phyloP scores from a whole-genome alignment of 768 basidiomycete species.

The Coprinopsis sp. region DNA sequence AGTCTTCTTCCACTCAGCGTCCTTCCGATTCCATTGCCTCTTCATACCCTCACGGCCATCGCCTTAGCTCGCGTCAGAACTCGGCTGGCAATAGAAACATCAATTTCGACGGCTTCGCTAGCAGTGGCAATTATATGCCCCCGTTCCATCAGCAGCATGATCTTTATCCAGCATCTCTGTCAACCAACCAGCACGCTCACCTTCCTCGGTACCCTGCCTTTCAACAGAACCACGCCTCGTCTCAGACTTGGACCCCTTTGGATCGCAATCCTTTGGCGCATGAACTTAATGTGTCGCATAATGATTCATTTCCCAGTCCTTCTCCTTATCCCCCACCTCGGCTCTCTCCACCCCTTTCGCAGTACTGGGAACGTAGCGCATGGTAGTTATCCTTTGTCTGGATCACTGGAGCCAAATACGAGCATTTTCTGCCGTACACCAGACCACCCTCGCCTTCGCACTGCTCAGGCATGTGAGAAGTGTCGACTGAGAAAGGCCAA shows the following conservation, averaged over 20 bases:
- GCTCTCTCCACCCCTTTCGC: slow-evolving; percentile 21
- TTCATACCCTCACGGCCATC: slow-evolving; percentile 2
- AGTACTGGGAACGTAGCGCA: slow-evolving; percentile 6
- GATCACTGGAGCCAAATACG: slow-evolving; percentile 58
- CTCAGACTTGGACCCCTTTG: slow-evolving; percentile 25
- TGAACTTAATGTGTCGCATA: slow-evolving; percentile 15
- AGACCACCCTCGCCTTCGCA: slow-evolving; percentile 62
- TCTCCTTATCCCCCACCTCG: slow-evolving; percentile 28
- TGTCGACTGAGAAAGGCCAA: slow-evolving; percentile 72
- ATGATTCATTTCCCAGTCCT: slow-evolving; percentile 21
- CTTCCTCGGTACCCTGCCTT: neutral
- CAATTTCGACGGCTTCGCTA: slow-evolving; percentile 4
- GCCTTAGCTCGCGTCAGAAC: slow-evolving; percentile 4
- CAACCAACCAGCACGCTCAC: slow-evolving; percentile 4
- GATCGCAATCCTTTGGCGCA: slow-evolving; percentile 18
- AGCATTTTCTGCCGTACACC: slow-evolving; percentile 64
- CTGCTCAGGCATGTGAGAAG: slow-evolving; percentile 72
- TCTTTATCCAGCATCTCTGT: slow-evolving; percentile 4
- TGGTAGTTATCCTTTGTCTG: slow-evolving; percentile 36
- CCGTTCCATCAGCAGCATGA: slow-evolving; percentile 6
- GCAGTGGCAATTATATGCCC: slow-evolving; percentile 4
- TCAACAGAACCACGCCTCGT: slow-evolving; percentile 8
- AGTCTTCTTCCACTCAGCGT: slow-evolving; percentile 9
- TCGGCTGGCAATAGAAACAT: slow-evolving; percentile 2
- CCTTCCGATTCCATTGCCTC: slow-evolving; percentile 6